Evolutionary conservation across 306 rosid genomes (phyloP).

Genomic region (Ziziphus jujuba): DNA sequence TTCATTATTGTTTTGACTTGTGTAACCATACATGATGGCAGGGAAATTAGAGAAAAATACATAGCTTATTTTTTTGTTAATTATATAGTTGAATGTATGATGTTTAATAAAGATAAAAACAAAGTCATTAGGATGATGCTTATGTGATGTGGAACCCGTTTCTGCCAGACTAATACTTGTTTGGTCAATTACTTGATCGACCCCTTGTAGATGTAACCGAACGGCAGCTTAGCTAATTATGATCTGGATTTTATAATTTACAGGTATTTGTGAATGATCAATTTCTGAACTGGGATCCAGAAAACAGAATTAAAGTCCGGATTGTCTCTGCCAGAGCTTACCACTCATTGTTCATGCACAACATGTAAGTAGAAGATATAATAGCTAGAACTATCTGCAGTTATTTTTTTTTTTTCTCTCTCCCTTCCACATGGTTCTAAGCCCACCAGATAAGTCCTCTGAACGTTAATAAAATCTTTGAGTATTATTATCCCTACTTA

Average conservation of each 20-base stretch:
- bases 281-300: constrained; percentile 82
- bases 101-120: too few species aligned
- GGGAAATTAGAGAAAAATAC: too few species aligned
- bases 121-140: too few species aligned
- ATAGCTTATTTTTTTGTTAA: too few species aligned
- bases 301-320: constrained; percentile 77
- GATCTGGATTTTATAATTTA: constrained; percentile 8
- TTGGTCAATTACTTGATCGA: not conserved
- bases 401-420: constrained; percentile 18
- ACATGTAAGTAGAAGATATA: constrained; percentile 66
- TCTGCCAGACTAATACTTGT: too few species aligned
- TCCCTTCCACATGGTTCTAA: constrained; percentile 14
- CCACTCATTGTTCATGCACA: constrained; percentile 91
- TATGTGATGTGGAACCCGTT: too few species aligned
- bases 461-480: constrained; percentile 16
- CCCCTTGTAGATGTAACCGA: not conserved
- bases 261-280: constrained; percentile 88
- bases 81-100: too few species aligned
- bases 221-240: not conserved
- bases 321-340: constrained; percentile 89
- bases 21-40: too few species aligned
- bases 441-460: constrained; percentile 43
- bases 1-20: too few species aligned
- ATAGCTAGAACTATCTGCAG: constrained; percentile 9
- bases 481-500: constrained; percentile 19